Percentiles rank a stretch among this genome's conserved stretches.
phyloP scores from a whole-genome alignment of 305 asterid species.

The Solanum hybrid region DNA sequence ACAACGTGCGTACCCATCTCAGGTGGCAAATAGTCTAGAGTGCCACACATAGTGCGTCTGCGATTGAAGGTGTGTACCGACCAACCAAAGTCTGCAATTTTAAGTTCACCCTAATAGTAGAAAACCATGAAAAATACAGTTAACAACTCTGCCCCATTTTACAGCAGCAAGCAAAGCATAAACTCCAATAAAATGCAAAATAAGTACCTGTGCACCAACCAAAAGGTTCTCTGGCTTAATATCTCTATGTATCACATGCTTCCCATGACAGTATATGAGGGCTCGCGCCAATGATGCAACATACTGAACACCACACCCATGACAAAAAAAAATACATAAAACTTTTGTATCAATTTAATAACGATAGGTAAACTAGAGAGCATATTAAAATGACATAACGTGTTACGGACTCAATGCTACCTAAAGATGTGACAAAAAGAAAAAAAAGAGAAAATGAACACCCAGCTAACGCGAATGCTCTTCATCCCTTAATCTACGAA shows the following conservation, averaged over 20 bases:
- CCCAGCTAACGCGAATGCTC: neutral
- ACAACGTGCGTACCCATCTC: slow-evolving; percentile 46
- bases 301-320: slow-evolving; percentile 19
- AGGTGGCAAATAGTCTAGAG: slow-evolving; percentile 75
- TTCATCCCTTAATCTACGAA: neutral
- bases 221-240: slow-evolving; percentile 72
- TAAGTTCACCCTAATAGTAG: slow-evolving; percentile 48
- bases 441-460: neutral
- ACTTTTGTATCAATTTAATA: neutral
- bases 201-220: slow-evolving; percentile 41
- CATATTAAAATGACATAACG: neutral
- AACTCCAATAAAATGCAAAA: neutral
- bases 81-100: slow-evolving; percentile 81
- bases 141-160: neutral
- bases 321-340: neutral
- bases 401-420: neutral
- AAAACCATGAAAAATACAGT: slow-evolving; percentile 6
- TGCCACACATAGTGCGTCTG: slow-evolving; percentile 72
- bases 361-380: neutral
- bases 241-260: slow-evolving; percentile 91
- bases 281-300: slow-evolving; percentile 85
- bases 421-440: neutral
- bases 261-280: slow-evolving; percentile 83
- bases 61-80: slow-evolving; percentile 67
- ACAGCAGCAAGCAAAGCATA: neutral